Percentiles rank a stretch among this genome's conserved stretches.
Evolutionary conservation across 2,329 filamentous ascomycete species (phyloP).

Genomic region (Plectosphaerella plurivora): DNA sequence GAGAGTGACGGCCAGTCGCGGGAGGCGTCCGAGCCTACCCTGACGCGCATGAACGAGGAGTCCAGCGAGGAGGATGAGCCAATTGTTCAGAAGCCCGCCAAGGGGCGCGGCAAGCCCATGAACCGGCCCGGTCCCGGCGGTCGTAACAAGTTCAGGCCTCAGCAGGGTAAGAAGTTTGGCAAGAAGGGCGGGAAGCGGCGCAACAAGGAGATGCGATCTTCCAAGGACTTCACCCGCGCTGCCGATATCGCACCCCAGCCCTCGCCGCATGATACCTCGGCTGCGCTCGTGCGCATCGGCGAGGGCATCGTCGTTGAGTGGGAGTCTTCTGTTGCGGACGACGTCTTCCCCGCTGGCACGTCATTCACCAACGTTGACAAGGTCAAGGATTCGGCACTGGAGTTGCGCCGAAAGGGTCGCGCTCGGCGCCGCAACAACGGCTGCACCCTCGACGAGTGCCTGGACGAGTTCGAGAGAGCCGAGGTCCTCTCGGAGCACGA

Average conservation of each 20-base stretch:
- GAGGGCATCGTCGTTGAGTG: slow-evolving; percentile 89
- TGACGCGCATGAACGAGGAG: slow-evolving; percentile 56
- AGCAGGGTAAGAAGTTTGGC: slow-evolving; percentile 33
- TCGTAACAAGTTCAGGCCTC: slow-evolving; percentile 43
- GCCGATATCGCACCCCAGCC: slow-evolving; percentile 28
- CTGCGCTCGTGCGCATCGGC: slow-evolving; percentile 69
- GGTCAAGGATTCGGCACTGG: slow-evolving; percentile 60
- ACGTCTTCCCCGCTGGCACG: slow-evolving; percentile 64
- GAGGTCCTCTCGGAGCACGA: slow-evolving; percentile 93
- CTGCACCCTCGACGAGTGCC: slow-evolving; percentile 81
- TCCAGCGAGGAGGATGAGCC: slow-evolving; percentile 50
- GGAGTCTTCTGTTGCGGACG: slow-evolving; percentile 64
- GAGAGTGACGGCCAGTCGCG: slow-evolving; percentile 47
- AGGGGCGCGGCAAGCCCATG: slow-evolving; percentile 16
- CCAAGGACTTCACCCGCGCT: slow-evolving; percentile 7
- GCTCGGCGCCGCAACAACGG: slow-evolving; percentile 54
- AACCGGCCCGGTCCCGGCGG: slow-evolving; percentile 21
- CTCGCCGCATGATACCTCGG: slow-evolving; percentile 21
- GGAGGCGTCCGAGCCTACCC: slow-evolving; percentile 15
- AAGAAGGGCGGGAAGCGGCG: slow-evolving; percentile 45
- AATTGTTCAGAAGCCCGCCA: slow-evolving; percentile 16
- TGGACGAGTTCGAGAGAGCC: slow-evolving; percentile 90
- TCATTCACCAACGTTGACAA: slow-evolving; percentile 51
- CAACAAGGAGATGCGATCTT: slow-evolving; percentile 30
- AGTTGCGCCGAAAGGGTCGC: slow-evolving; percentile 58